Evolutionary conservation across 805 yeast genomes (phyloP).

Genomic region (Kuraishia ogatae): DNA sequence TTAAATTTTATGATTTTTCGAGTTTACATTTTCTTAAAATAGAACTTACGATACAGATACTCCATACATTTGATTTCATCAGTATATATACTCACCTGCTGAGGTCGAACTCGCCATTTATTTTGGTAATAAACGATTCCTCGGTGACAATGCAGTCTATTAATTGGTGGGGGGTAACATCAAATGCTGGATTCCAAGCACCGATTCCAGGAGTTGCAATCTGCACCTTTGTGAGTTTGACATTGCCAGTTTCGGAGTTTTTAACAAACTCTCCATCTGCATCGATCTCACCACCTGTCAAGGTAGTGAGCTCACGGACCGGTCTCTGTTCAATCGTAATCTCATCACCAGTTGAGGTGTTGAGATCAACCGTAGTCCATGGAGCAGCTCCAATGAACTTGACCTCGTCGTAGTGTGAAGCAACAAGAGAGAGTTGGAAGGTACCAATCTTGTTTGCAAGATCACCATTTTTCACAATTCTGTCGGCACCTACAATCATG

Average conservation of each 20-base stretch:
- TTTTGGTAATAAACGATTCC: constrained; percentile 36
- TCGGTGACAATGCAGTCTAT: constrained; percentile 92
- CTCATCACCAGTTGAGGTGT: constrained; percentile 57
- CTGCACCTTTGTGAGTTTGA: constrained; percentile 44
- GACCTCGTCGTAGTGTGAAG: constrained; percentile 54
- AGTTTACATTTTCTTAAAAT: neutral
- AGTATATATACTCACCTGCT: neutral
- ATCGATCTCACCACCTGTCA: constrained; percentile 57
- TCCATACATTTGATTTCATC: neutral
- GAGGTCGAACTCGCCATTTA: neutral
- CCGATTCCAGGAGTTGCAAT: constrained; percentile 77
- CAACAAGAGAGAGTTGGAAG: constrained; percentile 71
- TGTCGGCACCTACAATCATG: constrained; percentile 90
- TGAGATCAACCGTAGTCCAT: constrained; percentile 75
- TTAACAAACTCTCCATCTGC: constrained; percentile 20
- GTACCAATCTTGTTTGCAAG: constrained; percentile 97
- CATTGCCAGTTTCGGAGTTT: constrained; percentile 13
- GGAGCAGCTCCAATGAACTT: constrained; percentile 95
- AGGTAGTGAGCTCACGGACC: constrained; percentile 62
- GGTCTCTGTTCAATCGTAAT: constrained; percentile 89
- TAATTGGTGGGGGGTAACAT: constrained; percentile 75
- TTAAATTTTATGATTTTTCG: neutral
- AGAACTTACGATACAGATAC: neutral
- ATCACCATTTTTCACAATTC: constrained; percentile 90
- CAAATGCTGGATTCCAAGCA: constrained; percentile 97